Base-by-base conservation (phyloP, 352 stramenopile genomes). In the Plasmopara viticola region DNA sequence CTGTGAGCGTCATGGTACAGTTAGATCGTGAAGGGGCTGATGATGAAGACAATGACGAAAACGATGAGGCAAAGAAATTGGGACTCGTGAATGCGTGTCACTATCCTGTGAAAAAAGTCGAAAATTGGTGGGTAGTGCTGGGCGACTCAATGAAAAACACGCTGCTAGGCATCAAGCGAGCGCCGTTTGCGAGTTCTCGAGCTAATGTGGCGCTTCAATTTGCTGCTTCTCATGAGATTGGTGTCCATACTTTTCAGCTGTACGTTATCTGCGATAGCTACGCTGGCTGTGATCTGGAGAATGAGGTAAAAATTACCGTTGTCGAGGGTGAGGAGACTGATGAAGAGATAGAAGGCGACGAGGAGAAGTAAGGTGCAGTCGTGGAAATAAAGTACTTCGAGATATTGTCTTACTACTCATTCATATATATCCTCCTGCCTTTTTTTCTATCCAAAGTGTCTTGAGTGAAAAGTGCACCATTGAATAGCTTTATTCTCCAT, bases 231-330 rank as follows among this genome's bases (percentile, higher is more conserved):
- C 90, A 97, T 29, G 78, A 97, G 55, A 64, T 94, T 28, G 96
- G 96, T 39, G 83, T 97, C 53, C 96, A 98, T 68, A 78, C 93
- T 17, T 86, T 98, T 53, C 95, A 97, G 52, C 68, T 99, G 20
- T 99, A 98, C 66, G 94, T 98, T 37, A 99, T 99, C 70, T 99
- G 96, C 72, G 97, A 99, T 64, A 95, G 90, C 48, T 99, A 99
- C 70, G 70, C 98, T 7, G 97, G 97, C 20, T 98, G 90, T 64
- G 96, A 99, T 66, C 82, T 99, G 57, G 96, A 99, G 70, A 99
- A 99, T 68, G 85, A 96, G 52, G 63, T 94, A 38, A 58, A 60
- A 20, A 70, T 94, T 37, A 73, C 56, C 0, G 81, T 94, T 14
- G 66, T 88, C 4, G 58, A 90, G 51, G 68, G 56, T 10, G 52